Evolutionary conservation across 805 yeast species (phyloP), one percentile per base, ranked within the genome.

Genomic region (Lipomyces chichibuensis): DNA sequence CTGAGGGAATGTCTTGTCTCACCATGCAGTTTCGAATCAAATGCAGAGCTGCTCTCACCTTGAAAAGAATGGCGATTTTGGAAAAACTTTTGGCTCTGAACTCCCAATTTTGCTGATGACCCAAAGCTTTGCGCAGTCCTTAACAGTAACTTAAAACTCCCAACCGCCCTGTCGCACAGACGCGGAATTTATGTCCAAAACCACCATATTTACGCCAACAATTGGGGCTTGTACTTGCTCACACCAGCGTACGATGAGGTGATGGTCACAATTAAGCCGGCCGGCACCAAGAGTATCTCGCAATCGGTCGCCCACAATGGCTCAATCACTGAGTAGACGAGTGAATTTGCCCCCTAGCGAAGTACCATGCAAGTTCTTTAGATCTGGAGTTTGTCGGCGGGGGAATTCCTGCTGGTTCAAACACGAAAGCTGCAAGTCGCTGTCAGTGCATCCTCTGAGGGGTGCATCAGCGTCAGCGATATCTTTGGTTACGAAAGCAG

Each of bases 291-390:
- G 20, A 49, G 8, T 20, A 20, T 25, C 55, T 13, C 55, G 32
- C 32, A 27, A 23, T 25, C 32, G 6, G 55, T 52, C 55, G 27
- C 23, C 49, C 23, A 7, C 20, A 17, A 43, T 23, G 39, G 59
- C 59, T 20, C 27, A 23, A 11, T 20, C 27, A 56, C 60, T 20
- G 51, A 57, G 29, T 25, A 25, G 14, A 13, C 27, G 37, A 8
- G 59, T 29, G n/a, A 60, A 64, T 49, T 53, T 65, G 29, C 70
- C 69, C 5, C 67, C 69, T 43, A 57, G 27, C 2, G 60, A 60
- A 13, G 70, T 67, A 2, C 69, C 69, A 32, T 67, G 70, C 63
- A 67, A 67, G 64, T 67, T 67, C 51, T 62, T 49, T 56, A 55
- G 62, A 61, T 64, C 70, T 0, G 68, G 70, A 13, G 49, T 23